These are phyloP conservation scores for Collybiopsis confluens DNA, from an alignment of 768 basidiomycete species.

Conservation along the genomic window DNA sequence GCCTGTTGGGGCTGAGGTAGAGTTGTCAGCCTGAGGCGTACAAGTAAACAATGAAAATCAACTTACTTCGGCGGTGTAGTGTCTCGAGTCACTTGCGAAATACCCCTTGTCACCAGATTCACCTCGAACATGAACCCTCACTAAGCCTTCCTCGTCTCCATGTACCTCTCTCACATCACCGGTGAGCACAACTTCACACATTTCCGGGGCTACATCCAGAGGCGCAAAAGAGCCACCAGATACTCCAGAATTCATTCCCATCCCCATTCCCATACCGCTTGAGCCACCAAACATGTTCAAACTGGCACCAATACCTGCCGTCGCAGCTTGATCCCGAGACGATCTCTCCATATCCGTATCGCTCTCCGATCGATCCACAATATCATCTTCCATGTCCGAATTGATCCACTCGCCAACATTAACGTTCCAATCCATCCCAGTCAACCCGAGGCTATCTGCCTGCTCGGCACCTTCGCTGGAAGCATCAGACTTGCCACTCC, in stretches of 20 bases:
- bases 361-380: conserved; percentile 12
- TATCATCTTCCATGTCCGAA: conserved; percentile 25
- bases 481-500: conserved; percentile 27
- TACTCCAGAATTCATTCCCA: conserved; percentile 16
- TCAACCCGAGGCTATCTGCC: neutral
- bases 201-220: conserved; percentile 38
- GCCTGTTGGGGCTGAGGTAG: neutral
- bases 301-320: conserved; percentile 12
- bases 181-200: conserved; percentile 55
- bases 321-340: neutral
- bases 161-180: conserved; percentile 52
- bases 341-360: neutral
- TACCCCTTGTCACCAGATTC: conserved; percentile 5
- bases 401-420: conserved; percentile 15
- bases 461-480: conserved; percentile 18
- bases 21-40: neutral
- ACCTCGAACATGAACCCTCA: conserved; percentile 18
- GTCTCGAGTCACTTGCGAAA: neutral
- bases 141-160: conserved; percentile 55
- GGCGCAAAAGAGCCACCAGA: neutral
- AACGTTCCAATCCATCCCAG: conserved; percentile 4
- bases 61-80: neutral
- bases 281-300: conserved; percentile 24
- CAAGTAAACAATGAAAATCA: neutral
- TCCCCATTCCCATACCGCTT: conserved; percentile 21